Evolutionary conservation across 2,329 filamentous ascomycete species (phyloP).

Genomic region (Elsinoe necatrix): DNA sequence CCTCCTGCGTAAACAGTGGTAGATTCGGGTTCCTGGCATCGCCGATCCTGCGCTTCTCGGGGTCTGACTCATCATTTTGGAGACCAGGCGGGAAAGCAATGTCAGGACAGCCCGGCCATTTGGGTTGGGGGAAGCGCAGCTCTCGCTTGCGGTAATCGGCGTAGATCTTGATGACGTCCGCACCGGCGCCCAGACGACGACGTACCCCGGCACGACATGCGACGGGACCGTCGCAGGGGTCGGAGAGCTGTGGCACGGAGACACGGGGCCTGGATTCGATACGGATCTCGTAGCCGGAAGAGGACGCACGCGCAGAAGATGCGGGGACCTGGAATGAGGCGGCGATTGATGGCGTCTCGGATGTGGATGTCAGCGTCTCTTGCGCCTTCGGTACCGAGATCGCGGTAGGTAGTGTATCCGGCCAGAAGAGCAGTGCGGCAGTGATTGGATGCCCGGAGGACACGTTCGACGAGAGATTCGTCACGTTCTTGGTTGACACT

Average conservation of each 20-base stretch:
- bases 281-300: constrained; percentile 41
- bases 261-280: constrained; percentile 35
- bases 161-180: constrained; percentile 30
- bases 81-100: constrained; percentile 22
- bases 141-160: constrained; percentile 27
- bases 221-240: constrained; percentile 39
- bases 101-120: constrained; percentile 24
- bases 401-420: constrained; percentile 52
- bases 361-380: constrained; percentile 44
- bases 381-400: constrained; percentile 48
- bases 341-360: constrained; percentile 47
- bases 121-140: constrained; percentile 23
- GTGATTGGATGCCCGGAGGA: constrained; percentile 48
- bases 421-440: constrained; percentile 46
- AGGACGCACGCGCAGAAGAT: constrained; percentile 48
- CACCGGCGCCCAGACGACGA: constrained; percentile 26
- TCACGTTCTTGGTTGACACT: constrained; percentile 47
- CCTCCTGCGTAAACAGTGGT: constrained; percentile 23
- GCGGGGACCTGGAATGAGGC: constrained; percentile 46
- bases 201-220: constrained; percentile 32
- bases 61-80: not conserved
- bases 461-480: constrained; percentile 49
- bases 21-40: constrained; percentile 24
- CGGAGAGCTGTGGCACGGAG: constrained; percentile 21
- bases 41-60: constrained; percentile 14